Conservation (phyloP, 2,329 filamentous ascomycete genomes). For the Colletotrichum higginsianum region DNA sequence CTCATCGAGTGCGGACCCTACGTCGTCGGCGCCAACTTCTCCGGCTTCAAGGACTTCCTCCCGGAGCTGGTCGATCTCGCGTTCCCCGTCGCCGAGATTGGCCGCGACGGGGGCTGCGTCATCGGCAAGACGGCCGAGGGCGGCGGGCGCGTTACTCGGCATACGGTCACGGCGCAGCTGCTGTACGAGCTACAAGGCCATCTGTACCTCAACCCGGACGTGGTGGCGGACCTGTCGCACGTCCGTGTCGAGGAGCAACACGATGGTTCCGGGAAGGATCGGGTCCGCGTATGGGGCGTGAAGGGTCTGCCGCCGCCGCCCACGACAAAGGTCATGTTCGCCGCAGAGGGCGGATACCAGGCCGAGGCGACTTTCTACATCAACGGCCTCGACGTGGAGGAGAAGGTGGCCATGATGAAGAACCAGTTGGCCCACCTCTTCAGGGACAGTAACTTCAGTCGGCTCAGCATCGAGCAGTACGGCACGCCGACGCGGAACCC, state of each 20-base stretch:
- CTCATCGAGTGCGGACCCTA: slow-evolving; percentile 68
- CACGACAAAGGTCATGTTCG: slow-evolving; percentile 67
- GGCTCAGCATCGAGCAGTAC: slow-evolving; percentile 52
- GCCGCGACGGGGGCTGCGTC: slow-evolving; percentile 59
- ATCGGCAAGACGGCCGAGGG: slow-evolving; percentile 55
- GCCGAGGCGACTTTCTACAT: slow-evolving; percentile 50
- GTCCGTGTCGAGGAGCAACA: slow-evolving; percentile 53
- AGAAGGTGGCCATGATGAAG: slow-evolving; percentile 47
- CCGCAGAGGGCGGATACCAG: slow-evolving; percentile 64
- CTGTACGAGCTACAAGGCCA: slow-evolving; percentile 65
- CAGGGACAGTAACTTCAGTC: slow-evolving; percentile 51
- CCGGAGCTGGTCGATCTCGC: slow-evolving; percentile 54
- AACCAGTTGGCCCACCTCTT: slow-evolving; percentile 46
- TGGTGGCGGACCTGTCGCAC: slow-evolving; percentile 57
- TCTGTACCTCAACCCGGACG: slow-evolving; percentile 64
- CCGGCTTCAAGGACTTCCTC: slow-evolving; percentile 55
- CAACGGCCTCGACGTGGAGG: slow-evolving; percentile 37
- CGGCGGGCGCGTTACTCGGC: slow-evolving; percentile 51
- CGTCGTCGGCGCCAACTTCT: slow-evolving; percentile 67
- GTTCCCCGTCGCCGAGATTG: slow-evolving; percentile 66
- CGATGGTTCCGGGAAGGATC: slow-evolving; percentile 45
- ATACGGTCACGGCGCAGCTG: slow-evolving; percentile 61
- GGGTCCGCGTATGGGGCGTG: slow-evolving; percentile 58
- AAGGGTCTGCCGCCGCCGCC: slow-evolving; percentile 61
- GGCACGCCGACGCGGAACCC: slow-evolving; percentile 44